Evolutionary conservation across 2,329 filamentous ascomycete genomes (phyloP), one percentile per base, ranked within the genome.

Genomic region (Cladobotryum protrusum): DNA sequence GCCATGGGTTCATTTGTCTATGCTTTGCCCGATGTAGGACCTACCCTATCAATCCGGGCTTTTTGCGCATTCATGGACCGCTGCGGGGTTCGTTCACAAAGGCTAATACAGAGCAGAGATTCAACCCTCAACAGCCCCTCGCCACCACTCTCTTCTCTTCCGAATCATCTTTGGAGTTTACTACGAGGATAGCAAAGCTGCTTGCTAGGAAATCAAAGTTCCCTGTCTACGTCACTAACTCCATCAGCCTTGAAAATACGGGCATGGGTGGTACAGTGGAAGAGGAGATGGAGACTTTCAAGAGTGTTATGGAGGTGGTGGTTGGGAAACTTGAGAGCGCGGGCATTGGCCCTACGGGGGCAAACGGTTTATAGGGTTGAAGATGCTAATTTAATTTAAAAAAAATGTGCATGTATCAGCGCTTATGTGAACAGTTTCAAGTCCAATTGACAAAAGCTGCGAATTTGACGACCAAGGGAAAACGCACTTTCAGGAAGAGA

Each of bases 281-380:
- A 63, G 93, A 97, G 73, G 92, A 97, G 71, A 91, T 96, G 83
- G 89, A 92, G 63, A 89, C 86, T 0, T 85, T 96, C 59, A 82
- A 80, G 61, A 79, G 78, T 56, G 82, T 95, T 37, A 82, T 91
- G 32, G 79, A 86, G 52, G 80, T 87, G 43, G 78, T 91, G 17
- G 55, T 67, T 6, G 60, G 54, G 15, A 43, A 14, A 36, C 46
- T 52, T 14, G 44, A 42, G 18, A 42, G 15, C n/a, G 18, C 39
- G 18, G 39, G 39, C 12, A 9, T 42, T 19, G 39, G 39, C 13
- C 20, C 39, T 15, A 12, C 39, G 15, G 19, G 12, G 3, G 14
- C 35, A 8, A 29, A 29, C 11, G 24, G 24, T 2, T 8, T 29
- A 29, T 29, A 29, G 11, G 6, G 11, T 29, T 29, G 24, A 8